Percentiles rank a stretch among this genome's conserved stretches.
These are phyloP conservation scores for Zygosaccharomyces sapae DNA, from an alignment of 1,139 yeast species.

Conservation along the genomic window DNA sequence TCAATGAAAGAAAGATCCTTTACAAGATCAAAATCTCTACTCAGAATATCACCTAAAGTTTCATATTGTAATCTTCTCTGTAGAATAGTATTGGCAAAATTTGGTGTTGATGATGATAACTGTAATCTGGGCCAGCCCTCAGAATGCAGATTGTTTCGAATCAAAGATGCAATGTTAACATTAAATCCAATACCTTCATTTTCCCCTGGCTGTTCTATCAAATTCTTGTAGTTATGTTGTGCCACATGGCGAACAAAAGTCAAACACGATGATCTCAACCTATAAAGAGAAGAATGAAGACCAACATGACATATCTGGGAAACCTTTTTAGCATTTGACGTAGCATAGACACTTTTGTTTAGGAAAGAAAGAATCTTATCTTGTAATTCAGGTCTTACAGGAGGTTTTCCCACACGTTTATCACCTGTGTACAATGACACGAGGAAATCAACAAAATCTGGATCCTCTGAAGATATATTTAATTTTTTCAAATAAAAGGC, in stretches of 20 bases:
- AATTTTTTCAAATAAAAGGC: conserved; percentile 49
- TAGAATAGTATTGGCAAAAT: conserved; percentile 29
- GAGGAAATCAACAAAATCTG: conserved; percentile 42
- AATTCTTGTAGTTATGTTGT: conserved; percentile 28
- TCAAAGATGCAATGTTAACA: conserved; percentile 45
- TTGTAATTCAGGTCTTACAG: conserved; percentile 54
- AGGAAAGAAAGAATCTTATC: conserved; percentile 54
- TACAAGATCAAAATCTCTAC: conserved; percentile 47
- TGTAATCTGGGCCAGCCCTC: conserved; percentile 60
- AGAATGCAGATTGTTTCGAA: conserved; percentile 48
- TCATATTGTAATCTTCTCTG: conserved; percentile 69
- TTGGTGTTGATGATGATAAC: conserved; percentile 32
- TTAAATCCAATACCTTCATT: conserved; percentile 36
- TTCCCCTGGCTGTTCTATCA: conserved; percentile 21
- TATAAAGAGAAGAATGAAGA: conserved; percentile 48
- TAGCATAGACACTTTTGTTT: conserved; percentile 50
- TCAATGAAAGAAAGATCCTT: conserved; percentile 52
- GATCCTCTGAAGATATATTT: conserved; percentile 50
- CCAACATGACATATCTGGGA: conserved; percentile 52
- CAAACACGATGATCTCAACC: conserved; percentile 43
- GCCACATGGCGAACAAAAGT: conserved; percentile 59
- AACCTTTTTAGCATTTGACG: conserved; percentile 38
- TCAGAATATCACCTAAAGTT: conserved; percentile 64
- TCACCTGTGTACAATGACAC: conserved; percentile 49
- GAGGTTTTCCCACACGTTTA: conserved; percentile 40